phyloP scores from a whole-genome alignment of 176 grass and related monocot genomes.

The Zea mays region Zm-B73-REFERENCE-NAM-5.0 NC_050104.1:91994501-91995000 shows the following conservation, averaged over 20 bases:
- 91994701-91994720: not conserved
- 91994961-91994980: constrained; percentile 14
- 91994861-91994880: constrained; percentile 22
- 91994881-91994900: constrained; percentile 35
- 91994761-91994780: constrained; percentile 30
- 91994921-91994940: constrained; percentile 29
- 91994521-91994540: not conserved
- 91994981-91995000: constrained; percentile 26
- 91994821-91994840: constrained; percentile 27
- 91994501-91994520: not conserved
- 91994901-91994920: constrained; percentile 38
- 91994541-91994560: constrained; percentile 27
- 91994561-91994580: not conserved
- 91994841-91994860: constrained; percentile 30
- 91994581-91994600: not conserved
- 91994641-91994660: constrained; percentile 2
- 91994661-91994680: not conserved
- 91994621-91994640: not conserved
- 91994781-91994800: constrained; percentile 32
- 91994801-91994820: constrained; percentile 29
- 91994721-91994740: constrained; percentile 14
- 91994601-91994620: not conserved
- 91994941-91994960: constrained; percentile 23
- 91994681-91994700: not conserved
- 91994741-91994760: constrained; percentile 20